Base-by-base conservation (phyloP, 2,329 filamentous ascomycete genomes). In the Exserohilum turcica region DNA sequence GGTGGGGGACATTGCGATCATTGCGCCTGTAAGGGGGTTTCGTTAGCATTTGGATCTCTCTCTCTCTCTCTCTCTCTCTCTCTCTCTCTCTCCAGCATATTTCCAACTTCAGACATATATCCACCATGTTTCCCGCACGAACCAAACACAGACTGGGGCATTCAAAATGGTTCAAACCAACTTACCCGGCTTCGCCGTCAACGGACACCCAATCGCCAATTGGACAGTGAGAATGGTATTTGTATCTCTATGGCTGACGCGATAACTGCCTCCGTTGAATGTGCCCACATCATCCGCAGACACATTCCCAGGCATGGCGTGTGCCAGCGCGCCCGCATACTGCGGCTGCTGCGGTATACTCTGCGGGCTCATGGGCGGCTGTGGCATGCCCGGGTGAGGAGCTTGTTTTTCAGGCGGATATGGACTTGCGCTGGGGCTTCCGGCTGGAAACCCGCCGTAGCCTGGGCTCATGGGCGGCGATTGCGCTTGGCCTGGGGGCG, bases 1-100 rank as follows among this genome's bases (percentile, higher is more conserved):
- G 7, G 89, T 89, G 2, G 91, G 88, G 2, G 90, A 92, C 94
- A 97, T 99, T 69, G 91, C 90, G 65, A 99, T 91, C 92, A 99
- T 94, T 50, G 86, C 84, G 12, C 92, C 91, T 73, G 85, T 51
- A n/a, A n/a, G n/a, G n/a, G n/a, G n/a, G n/a, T n/a, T n/a, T n/a
- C n/a, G n/a, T n/a, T n/a, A n/a, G n/a, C n/a, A n/a, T 16, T 5
- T 24, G 21, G 4, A 24, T 24, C 21, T 5, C 21, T 5, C 4
- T 24, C 4, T 24, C 21, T 24, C 21, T 24, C 21, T 24, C 21
- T 24, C 7, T 24, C n/a, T n/a, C n/a, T n/a, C n/a, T n/a, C n/a
- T n/a, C n/a, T n/a, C n/a, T n/a, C n/a, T n/a, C n/a, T n/a, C n/a
- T n/a, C n/a, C n/a, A n/a, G n/a, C n/a, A n/a, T n/a, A n/a, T n/a